Base-by-base conservation (phyloP, 2,329 filamentous ascomycete species). In the Aspergillus fumigatus region DNA sequence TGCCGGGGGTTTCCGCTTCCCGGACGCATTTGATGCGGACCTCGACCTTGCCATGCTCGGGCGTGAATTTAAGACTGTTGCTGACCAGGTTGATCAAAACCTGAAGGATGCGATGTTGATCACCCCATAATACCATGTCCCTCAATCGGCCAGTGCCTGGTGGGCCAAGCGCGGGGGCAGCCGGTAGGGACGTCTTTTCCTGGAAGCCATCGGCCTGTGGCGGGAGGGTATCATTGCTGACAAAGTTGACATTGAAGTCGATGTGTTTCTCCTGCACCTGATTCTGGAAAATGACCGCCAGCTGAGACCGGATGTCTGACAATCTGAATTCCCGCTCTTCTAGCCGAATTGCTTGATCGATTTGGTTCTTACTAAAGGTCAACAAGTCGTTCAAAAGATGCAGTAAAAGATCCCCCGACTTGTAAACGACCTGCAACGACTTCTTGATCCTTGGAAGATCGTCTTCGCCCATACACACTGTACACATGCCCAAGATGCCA, bases 321-420 rank as follows among this genome's bases (percentile, higher is more conserved):
- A 97, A 70, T 8, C 88, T 81, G 66, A 97, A 97, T 65, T 96
- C 92, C 59, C 85, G 89, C 70, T 95, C 88, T 64, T 96, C 91
- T 1, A 96, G 78, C 43, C 80, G 87, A 47, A 96, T 78, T 59
- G 92, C 86, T 65, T 95, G 89, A 2, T 91, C 92, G 51, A 96
- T 92, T 72, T 96, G 91, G 67, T 97, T 96, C 74, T 96, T 96
- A 69, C 90, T 94, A 74, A 97, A 97, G 38, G 90, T 96, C 41
- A 97, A 77, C 3, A 97, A 80, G 76, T 97, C 92, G 43, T 94
- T 94, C 7, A 97, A 79, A 1, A 97, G 82, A 67, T 96, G 92
- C 2, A 96, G 79, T 7, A 97, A 76, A 5, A 96, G 75, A 70
- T 97, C 92, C 4, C 84, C 90, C 23, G 89, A 93, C 73, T 92